phyloP scores from a whole-genome alignment of 164 flowering plant species.

The Chloranthus sessilifolius region DNA sequence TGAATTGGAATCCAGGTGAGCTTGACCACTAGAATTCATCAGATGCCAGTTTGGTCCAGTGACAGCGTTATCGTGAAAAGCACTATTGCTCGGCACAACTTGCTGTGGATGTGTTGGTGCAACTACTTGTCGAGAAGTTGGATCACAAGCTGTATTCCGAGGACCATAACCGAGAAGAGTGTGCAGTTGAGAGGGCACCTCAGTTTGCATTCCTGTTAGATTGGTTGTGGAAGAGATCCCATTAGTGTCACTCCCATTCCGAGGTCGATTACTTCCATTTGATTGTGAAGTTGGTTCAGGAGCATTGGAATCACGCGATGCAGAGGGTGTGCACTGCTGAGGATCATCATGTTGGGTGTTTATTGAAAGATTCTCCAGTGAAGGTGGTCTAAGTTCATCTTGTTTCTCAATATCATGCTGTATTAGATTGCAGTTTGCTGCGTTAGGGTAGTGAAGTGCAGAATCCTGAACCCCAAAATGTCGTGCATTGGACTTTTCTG shows the following conservation, averaged over 20 bases:
- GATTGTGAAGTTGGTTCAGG: slow-evolving; percentile 14
- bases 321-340: slow-evolving; percentile 12
- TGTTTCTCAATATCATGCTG: slow-evolving; percentile 21
- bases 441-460: slow-evolving; percentile 9
- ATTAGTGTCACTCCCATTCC: slow-evolving; percentile 1
- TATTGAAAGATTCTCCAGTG: slow-evolving; percentile 36
- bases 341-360: slow-evolving; percentile 22
- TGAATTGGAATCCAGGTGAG: slow-evolving; percentile 19
- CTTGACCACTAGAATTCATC: slow-evolving; percentile 17
- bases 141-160: slow-evolving; percentile 14
- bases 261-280: slow-evolving; percentile 14
- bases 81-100: slow-evolving; percentile 5
- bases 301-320: slow-evolving; percentile 18
- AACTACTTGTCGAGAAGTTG: slow-evolving; percentile 6
- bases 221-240: slow-evolving; percentile 5
- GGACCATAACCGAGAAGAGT: slow-evolving; percentile 9
- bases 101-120: slow-evolving; percentile 9
- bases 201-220: slow-evolving; percentile 7
- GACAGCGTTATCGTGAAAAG: slow-evolving; percentile 3
- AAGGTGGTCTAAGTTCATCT: slow-evolving; percentile 23
- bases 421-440: slow-evolving; percentile 15
- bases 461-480: slow-evolving; percentile 14
- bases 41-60: slow-evolving; percentile 19
- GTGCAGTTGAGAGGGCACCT: slow-evolving; percentile 14
- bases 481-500: slow-evolving; percentile 13